phyloP scores from a whole-genome alignment of 1,284 basidiomycete genomes.

The Coniophora puteana region DNA sequence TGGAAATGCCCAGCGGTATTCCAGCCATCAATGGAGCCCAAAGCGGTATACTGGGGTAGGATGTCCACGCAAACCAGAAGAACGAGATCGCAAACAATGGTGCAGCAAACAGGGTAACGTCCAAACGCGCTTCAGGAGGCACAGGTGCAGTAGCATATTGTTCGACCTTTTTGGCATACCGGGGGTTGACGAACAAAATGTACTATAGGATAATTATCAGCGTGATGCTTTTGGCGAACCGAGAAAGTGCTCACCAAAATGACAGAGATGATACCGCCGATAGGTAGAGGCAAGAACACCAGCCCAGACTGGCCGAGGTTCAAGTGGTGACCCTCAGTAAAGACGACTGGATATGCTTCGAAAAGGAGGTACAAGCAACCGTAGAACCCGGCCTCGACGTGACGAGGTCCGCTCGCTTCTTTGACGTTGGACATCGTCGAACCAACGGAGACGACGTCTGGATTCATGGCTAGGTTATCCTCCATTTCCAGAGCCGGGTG shows the following conservation, averaged over 20 bases:
- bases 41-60: conserved; percentile 48
- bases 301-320: conserved; percentile 45
- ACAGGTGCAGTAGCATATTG: conserved; percentile 50
- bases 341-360: conserved; percentile 59
- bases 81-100: conserved; percentile 56
- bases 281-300: conserved; percentile 48
- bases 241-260: conserved; percentile 37
- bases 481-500: too few species aligned
- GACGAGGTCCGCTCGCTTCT: too few species aligned
- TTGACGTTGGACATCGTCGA: too few species aligned
- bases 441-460: too few species aligned
- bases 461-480: too few species aligned
- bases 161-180: conserved; percentile 43
- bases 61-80: conserved; percentile 70
- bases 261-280: conserved; percentile 52
- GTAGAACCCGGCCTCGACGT: too few species aligned
- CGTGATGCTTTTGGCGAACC: too few species aligned
- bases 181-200: conserved; percentile 48
- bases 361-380: conserved; percentile 61
- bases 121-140: conserved; percentile 65
- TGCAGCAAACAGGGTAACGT: conserved; percentile 49
- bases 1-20: conserved; percentile 48
- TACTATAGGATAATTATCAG: conserved; percentile 34
- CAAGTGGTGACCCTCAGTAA: conserved; percentile 49
- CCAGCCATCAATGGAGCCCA: conserved; percentile 57